Evolutionary conservation across 306 rosid genomes (phyloP), one percentile per base, ranked within the genome.

Genomic region (Casuarina cunninghamiana): DNA sequence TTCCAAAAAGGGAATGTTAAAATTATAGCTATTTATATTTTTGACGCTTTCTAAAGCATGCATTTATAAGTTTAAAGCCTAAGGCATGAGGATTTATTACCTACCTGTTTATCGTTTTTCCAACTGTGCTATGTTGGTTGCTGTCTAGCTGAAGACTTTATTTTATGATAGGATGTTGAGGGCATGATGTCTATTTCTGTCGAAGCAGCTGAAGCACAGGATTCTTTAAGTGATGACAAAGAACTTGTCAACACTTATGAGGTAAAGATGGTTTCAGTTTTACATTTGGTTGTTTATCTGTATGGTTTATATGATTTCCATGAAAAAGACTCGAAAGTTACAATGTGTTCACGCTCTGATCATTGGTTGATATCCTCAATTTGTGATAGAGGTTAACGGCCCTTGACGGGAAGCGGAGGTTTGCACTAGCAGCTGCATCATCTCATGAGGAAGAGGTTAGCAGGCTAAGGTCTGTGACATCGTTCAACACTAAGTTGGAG

Each of bases 161-260:
- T 82, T 78, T 81, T 87, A 51, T 82, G 69, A 81, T 85, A 95
- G 99, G 99, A 95, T 87, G 91, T 95, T 54, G 97, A 95, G 86
- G 99, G 99, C 77, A 91, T 95, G 99, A 95, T 95, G 97, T 95
- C 99, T 72, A 95, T 95, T 84, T 95, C 97, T 78, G 97, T 57
- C 51, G 99, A 93, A 87, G 97, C 99, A 62, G 88, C 97, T 9
- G 99, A 88, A 82, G 99, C 99, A 76, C 91, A 86, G 66, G 96
- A 88, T 88, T 95, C 97, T 58, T 83, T 95, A 78, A 91, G 91
- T 70, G 99, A 95, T 85, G 97, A 90, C 77, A 93, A 76, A 85
- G 97, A 95, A 85, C 78, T 95, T 76, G 92, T 91, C 72, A 95
- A 93, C 50, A 46, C 11, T 46, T 46, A 46, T 11, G 13, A 48